Percentiles rank a stretch among this genome's conserved stretches.
phyloP scores from a whole-genome alignment of 2,329 filamentous ascomycete species.

The Cryphonectria carpinicola region DNA sequence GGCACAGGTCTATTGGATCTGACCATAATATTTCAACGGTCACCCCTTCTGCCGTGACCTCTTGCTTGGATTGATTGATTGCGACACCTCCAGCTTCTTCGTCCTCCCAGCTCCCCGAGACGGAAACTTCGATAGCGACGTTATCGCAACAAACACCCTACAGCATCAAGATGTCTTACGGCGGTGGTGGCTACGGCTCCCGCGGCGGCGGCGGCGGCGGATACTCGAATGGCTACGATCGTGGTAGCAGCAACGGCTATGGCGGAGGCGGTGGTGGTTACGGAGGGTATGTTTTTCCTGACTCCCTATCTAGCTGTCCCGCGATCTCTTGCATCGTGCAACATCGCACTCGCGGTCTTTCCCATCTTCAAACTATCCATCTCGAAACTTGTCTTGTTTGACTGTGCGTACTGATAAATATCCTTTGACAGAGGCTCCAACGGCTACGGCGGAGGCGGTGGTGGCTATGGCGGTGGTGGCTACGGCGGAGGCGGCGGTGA shows the following conservation, averaged over 20 bases:
- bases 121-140: slow-evolving; percentile 9
- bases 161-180: slow-evolving; percentile 49
- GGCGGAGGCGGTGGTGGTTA: slow-evolving; percentile 46
- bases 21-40: slow-evolving; percentile 9
- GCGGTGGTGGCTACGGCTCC: slow-evolving; percentile 45
- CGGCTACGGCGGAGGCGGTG: slow-evolving; percentile 53
- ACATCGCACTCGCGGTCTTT: background rate
- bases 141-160: slow-evolving; percentile 15
- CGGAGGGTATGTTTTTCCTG: slow-evolving; percentile 37
- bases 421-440: slow-evolving; percentile 47
- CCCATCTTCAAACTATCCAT: background rate
- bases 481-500: slow-evolving; percentile 73
- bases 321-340: background rate
- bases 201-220: slow-evolving; percentile 48
- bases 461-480: slow-evolving; percentile 43
- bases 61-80: slow-evolving; percentile 24
- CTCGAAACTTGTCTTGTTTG: slow-evolving; percentile 20
- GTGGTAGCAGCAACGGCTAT: slow-evolving; percentile 55
- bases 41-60: slow-evolving; percentile 17
- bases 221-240: slow-evolving; percentile 48
- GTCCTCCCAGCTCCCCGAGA: slow-evolving; percentile 19
- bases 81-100: slow-evolving; percentile 16
- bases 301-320: slow-evolving; percentile 27
- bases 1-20: slow-evolving; percentile 28
- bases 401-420: slow-evolving; percentile 42